Conservation (phyloP, 2,329 filamentous ascomycete species). For the Dendrostoma leiphaemia region DNA sequence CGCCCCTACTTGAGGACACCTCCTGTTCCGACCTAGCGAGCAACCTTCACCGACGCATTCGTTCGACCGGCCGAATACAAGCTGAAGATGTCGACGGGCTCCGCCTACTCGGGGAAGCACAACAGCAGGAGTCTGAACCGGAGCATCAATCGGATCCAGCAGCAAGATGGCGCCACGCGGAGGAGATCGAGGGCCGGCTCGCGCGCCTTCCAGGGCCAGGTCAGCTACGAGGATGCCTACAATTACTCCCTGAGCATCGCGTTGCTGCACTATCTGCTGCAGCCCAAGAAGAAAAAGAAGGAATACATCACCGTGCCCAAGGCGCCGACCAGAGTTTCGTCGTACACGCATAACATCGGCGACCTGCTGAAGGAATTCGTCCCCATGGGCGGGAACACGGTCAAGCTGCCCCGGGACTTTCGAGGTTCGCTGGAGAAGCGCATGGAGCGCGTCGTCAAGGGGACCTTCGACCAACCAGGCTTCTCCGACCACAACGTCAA, state of each 20-base stretch:
- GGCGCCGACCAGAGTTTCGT: constrained; percentile 59
- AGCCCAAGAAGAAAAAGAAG: constrained; percentile 84
- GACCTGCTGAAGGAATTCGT: constrained; percentile 88
- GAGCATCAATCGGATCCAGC: constrained; percentile 42
- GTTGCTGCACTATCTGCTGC: constrained; percentile 88
- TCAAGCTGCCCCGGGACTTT: constrained; percentile 59
- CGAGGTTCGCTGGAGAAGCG: constrained; percentile 61
- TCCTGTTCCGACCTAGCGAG: neutral
- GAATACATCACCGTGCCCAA: constrained; percentile 74
- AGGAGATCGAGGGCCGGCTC: constrained; percentile 43
- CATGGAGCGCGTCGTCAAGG: constrained; percentile 76
- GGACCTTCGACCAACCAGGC: constrained; percentile 79
- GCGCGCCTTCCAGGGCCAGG: constrained; percentile 42
- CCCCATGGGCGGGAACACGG: constrained; percentile 33
- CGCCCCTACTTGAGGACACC: constrained; percentile 3
- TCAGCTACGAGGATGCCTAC: constrained; percentile 79
- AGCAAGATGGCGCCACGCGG: constrained; percentile 31
- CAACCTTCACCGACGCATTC: constrained; percentile 1
- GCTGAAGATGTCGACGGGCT: constrained; percentile 48
- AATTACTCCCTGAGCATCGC: constrained; percentile 86
- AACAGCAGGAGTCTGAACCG: constrained; percentile 43
- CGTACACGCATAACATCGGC: constrained; percentile 63
- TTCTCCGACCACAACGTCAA: constrained; percentile 90
- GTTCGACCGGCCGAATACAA: neutral
- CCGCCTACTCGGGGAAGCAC: constrained; percentile 44